phyloP scores from a whole-genome alignment of 2,329 filamentous ascomycete genomes.

The Thermothelomyces thermophilus region DNA sequence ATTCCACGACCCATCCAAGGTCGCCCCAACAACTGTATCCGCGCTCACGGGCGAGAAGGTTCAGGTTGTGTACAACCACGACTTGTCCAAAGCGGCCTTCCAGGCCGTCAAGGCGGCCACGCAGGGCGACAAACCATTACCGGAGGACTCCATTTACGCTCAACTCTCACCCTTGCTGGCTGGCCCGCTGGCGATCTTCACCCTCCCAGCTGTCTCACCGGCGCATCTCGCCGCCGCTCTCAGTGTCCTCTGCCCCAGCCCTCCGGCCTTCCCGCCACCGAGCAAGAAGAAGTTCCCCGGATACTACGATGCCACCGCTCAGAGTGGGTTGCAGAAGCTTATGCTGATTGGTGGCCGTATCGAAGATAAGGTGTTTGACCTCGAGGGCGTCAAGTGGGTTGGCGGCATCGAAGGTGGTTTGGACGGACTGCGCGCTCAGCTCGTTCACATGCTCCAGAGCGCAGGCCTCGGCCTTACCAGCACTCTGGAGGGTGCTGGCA shows the following conservation, averaged over 20 bases:
- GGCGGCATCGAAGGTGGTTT: conserved; percentile 75
- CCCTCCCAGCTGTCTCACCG: conserved; percentile 77
- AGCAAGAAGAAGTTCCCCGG: conserved; percentile 67
- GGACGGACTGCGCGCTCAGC: conserved; percentile 71
- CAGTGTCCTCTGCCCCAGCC: conserved; percentile 65
- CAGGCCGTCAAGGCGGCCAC: conserved; percentile 37
- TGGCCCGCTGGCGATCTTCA: conserved; percentile 73
- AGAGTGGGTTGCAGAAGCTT: conserved; percentile 79
- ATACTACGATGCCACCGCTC: conserved; percentile 73
- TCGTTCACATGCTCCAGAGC: conserved; percentile 74
- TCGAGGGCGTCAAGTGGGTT: conserved; percentile 58
- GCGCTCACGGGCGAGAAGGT: conserved; percentile 31
- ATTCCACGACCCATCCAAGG: conserved; percentile 57
- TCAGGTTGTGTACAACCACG: conserved; percentile 37
- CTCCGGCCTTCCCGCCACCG: conserved; percentile 70
- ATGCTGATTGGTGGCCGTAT: conserved; percentile 79
- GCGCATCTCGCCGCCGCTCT: conserved; percentile 77
- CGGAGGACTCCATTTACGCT: conserved; percentile 38
- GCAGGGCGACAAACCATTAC: conserved; percentile 24
- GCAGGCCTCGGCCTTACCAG: conserved; percentile 70
- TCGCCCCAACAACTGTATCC: conserved; percentile 28
- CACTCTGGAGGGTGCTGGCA: conserved; percentile 71
- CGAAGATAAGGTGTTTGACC: conserved; percentile 78
- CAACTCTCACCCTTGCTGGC: conserved; percentile 69
- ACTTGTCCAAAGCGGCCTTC: conserved; percentile 49